Base-by-base conservation (phyloP, 2,329 filamentous ascomycete species). In the Mycosphaerella arachidis region DNA sequence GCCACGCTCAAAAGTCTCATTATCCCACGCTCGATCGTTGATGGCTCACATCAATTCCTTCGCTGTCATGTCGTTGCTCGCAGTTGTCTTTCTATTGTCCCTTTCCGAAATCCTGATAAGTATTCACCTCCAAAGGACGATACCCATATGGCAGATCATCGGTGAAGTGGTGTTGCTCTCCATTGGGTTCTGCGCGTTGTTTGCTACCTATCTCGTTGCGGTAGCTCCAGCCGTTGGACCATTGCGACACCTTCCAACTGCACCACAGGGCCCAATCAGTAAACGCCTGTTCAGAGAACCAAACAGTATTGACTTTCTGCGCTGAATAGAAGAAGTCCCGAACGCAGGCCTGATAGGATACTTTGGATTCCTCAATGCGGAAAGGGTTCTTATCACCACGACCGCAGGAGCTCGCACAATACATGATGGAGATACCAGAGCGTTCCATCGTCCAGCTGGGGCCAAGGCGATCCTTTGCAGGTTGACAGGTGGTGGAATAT, bases 401-500 rank as follows among this genome's bases (percentile, higher is more conserved):
- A 48, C 45, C 4, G 45, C 16, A 18, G 45, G 12, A 12, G 24
- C 45, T 10, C 16, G 24, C 1, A 27, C 24, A 4, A 27, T 48
- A 20, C 45, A 48, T 18, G 24, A 48, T 3, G 45, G 45, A 12
- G 45, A 48, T 12, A 48, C 45, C 18, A 48, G 20, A 27, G n/a
- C 10, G 4, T 48, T 16, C 10, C 20, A 6, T 48, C 45, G 45
- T n/a, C 45, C 45, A 48, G n/a, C 12, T 16, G 12, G 4, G 20
- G 45, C 45, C n/a, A 48, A 48, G 45, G 24, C 24, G 20, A 10
- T 48, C 18, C 45, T 48, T 8, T 48, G 45, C n/a, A 20, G 45
- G 45, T 18, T 48, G 12, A 48, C 45, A 10, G 88, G 90, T 10
- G 75, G 86, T 13, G 89, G 89, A 10, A 77, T 92, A 12, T 76